Evolutionary conservation across 768 basidiomycete genomes (phyloP).

Genomic region (Termitomyces titanicus): DNA sequence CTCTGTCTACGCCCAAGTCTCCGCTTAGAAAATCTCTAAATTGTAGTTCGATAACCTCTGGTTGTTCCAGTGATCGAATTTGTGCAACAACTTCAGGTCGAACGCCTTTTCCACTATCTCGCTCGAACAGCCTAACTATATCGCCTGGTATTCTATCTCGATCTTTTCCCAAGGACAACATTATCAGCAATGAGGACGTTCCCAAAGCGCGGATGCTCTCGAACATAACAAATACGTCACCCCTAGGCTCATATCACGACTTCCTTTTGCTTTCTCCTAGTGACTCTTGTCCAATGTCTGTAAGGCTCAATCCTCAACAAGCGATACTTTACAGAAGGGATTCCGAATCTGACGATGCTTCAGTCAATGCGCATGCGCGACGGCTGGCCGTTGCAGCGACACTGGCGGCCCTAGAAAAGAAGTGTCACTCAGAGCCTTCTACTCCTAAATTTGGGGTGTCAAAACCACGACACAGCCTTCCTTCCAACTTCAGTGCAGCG

Average conservation of each 20-base stretch:
- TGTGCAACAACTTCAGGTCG: background rate
- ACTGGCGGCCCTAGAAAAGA: constrained; percentile 9
- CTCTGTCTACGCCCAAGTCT: background rate
- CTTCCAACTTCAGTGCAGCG: constrained; percentile 8
- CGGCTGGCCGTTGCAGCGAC: constrained; percentile 9
- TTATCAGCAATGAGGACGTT: background rate
- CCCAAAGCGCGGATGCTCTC: background rate
- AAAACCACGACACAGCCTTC: background rate
- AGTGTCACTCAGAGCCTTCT: constrained; percentile 11
- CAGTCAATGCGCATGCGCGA: background rate
- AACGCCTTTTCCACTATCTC: background rate
- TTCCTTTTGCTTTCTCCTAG: constrained; percentile 1
- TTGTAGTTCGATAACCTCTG: background rate
- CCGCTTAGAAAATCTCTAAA: background rate
- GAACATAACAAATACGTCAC: background rate
- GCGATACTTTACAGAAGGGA: background rate
- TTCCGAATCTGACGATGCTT: background rate
- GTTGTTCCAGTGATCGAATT: background rate
- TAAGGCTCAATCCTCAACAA: background rate
- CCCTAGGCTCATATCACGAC: background rate
- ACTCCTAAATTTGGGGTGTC: constrained; percentile 2
- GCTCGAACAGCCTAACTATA: background rate
- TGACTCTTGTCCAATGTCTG: constrained; percentile 4
- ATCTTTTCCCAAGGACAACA: background rate
- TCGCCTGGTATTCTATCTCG: background rate